These are phyloP conservation scores for Trebouxia sp. DNA, from an alignment of 139 green algal species.

Conservation along the genomic window DNA sequence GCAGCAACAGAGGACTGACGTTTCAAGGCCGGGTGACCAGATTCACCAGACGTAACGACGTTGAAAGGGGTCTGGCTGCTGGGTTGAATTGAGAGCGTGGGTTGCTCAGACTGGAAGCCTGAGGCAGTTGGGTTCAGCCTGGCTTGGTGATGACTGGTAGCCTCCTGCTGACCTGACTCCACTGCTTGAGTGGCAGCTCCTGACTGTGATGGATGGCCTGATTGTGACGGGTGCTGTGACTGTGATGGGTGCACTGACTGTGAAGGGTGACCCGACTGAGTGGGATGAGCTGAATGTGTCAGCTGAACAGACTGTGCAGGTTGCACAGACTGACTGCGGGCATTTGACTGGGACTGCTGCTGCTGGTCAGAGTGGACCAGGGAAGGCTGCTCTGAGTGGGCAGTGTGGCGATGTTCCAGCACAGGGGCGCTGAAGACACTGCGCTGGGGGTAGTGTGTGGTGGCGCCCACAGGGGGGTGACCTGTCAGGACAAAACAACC, in stretches of 20 bases:
- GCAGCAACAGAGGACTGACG: background rate
- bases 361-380: background rate
- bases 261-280: no score
- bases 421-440: conserved; percentile 5
- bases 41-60: conserved; percentile 4
- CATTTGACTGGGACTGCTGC: background rate
- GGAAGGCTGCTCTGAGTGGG: background rate
- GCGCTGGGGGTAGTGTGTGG: conserved; percentile 1
- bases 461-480: background rate
- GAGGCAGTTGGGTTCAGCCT: background rate
- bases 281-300: no score
- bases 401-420: background rate
- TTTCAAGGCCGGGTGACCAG: background rate
- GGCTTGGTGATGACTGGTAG: background rate
- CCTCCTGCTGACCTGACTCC: background rate
- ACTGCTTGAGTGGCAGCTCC: background rate
- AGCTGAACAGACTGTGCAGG: background rate
- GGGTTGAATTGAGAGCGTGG: background rate
- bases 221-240: background rate
- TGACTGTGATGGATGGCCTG: background rate
- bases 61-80: conserved; percentile 16
- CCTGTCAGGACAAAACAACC: no score
- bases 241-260: conserved; percentile 9
- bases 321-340: background rate
- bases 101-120: background rate